These are phyloP conservation scores for Lentinus tigrinus DNA, from an alignment of 768 basidiomycete genomes.

Conservation along the genomic window DNA sequence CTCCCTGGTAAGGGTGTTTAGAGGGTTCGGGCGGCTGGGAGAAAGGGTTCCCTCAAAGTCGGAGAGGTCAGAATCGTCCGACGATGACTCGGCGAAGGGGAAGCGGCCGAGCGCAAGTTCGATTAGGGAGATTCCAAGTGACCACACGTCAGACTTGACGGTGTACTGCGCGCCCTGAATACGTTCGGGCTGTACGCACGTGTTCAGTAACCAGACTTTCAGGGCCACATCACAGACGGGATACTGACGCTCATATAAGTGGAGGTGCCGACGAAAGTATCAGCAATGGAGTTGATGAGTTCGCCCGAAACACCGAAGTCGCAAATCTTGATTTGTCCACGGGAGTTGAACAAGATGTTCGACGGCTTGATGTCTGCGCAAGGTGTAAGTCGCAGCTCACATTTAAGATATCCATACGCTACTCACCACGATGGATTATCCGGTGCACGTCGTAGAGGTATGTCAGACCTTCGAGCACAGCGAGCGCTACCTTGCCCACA, in stretches of 20 bases:
- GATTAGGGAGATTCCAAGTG: conserved; percentile 93
- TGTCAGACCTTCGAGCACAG: conserved; percentile 91
- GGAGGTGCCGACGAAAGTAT: conserved; percentile 98
- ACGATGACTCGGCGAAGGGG: conserved; percentile 85
- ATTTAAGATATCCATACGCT: neutral
- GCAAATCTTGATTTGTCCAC: conserved; percentile 97
- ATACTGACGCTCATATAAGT: conserved; percentile 97
- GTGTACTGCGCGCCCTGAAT: conserved; percentile 99
- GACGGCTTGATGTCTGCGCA: conserved; percentile 94
- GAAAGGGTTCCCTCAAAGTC: conserved; percentile 82
- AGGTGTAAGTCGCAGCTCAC: neutral
- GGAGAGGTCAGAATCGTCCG: conserved; percentile 74
- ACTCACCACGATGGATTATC: conserved; percentile 95
- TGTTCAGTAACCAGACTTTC: neutral
- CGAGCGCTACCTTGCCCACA: conserved; percentile 91
- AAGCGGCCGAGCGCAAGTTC: conserved; percentile 96
- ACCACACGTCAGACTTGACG: conserved; percentile 99
- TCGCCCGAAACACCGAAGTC: conserved; percentile 99
- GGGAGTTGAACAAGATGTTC: conserved; percentile 93
- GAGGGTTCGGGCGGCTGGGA: conserved; percentile 57
- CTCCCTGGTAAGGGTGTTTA: conserved; percentile 34
- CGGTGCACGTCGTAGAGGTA: conserved; percentile 97
- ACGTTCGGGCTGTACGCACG: conserved; percentile 79
- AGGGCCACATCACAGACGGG: neutral
- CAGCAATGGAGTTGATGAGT: conserved; percentile 97